phyloP scores from a whole-genome alignment of 805 yeast genomes.

The Monosporozyma solicola region DNA sequence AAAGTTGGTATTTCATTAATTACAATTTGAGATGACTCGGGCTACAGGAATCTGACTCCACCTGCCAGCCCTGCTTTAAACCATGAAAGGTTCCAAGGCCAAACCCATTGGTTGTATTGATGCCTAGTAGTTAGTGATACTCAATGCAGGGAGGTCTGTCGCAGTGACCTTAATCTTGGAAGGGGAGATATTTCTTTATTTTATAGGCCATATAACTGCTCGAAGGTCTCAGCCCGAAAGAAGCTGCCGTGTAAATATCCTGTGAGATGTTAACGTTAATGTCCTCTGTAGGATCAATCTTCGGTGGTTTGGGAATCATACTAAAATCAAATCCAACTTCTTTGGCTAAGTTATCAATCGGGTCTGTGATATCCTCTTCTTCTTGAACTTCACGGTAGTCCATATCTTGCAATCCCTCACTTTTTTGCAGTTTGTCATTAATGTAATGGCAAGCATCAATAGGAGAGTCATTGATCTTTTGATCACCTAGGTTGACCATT shows the following conservation, averaged over 20 bases:
- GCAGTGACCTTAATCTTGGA: background rate
- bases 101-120: background rate
- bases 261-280: constrained; percentile 11
- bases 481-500: constrained; percentile 23
- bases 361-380: background rate
- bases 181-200: constrained; percentile 5
- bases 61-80: background rate
- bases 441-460: background rate
- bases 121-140: no score
- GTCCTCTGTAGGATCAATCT: background rate
- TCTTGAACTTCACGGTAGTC: background rate
- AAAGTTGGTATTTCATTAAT: background rate
- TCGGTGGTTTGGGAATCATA: background rate
- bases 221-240: constrained; percentile 45
- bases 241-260: constrained; percentile 10
- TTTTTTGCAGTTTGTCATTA: constrained; percentile 7
- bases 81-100: background rate
- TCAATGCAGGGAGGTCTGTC: no score
- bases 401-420: background rate
- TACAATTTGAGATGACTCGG: background rate
- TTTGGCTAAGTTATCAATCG: background rate
- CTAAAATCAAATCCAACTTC: background rate
- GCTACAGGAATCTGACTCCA: background rate
- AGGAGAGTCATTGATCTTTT: constrained; percentile 13
- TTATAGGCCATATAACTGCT: constrained; percentile 65